phyloP scores from a whole-genome alignment of 2,329 filamentous ascomycete genomes.

The Grosmannia clavigera region DNA sequence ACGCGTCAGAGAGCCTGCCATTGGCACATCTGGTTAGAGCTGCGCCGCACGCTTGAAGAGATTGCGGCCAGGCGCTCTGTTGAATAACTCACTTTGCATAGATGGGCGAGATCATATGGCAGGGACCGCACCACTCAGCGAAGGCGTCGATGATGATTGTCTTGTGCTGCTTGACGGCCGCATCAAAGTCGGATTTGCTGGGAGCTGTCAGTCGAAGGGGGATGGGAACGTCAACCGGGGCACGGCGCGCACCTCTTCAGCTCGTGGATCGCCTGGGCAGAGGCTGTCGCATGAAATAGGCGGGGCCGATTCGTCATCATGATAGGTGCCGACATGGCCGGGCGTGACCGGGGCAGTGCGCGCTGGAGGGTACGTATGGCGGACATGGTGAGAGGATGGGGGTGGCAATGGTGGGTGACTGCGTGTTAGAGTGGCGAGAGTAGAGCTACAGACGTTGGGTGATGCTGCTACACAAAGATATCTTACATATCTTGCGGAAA shows the following conservation, averaged over 20 bases:
- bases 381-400: neutral
- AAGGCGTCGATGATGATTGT: slow-evolving; percentile 74
- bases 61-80: neutral
- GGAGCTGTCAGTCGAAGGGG: neutral
- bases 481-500: neutral
- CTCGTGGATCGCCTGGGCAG: slow-evolving; percentile 9
- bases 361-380: neutral
- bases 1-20: slow-evolving; percentile 41
- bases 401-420: neutral
- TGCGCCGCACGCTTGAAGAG: neutral
- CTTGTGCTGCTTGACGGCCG: slow-evolving; percentile 23
- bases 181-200: slow-evolving; percentile 19
- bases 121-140: slow-evolving; percentile 88
- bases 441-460: neutral
- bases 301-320: neutral
- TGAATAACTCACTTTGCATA: slow-evolving; percentile 45
- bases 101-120: slow-evolving; percentile 76
- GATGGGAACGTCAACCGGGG: neutral
- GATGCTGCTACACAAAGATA: neutral
- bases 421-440: neutral
- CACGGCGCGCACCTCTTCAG: slow-evolving; percentile 3
- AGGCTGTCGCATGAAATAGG: slow-evolving; percentile 8
- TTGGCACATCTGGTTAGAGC: neutral
- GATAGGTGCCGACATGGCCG: neutral
- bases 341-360: neutral